Evolutionary conservation across 495 filamentous ascomycete species (phyloP).

Genomic region (Neurospora hispaniola): DNA sequence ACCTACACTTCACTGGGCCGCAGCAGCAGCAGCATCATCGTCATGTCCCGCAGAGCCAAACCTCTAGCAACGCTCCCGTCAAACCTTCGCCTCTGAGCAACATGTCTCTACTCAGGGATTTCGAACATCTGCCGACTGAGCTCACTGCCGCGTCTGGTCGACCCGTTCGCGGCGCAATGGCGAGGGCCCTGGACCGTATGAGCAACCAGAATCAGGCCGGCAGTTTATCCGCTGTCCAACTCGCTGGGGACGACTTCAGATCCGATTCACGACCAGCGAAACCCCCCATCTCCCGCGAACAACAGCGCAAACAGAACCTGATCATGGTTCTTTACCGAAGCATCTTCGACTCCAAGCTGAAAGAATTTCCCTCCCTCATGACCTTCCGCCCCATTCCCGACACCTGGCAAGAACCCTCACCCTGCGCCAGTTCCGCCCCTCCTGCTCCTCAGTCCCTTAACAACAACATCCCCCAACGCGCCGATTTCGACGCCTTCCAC

Average conservation of each 20-base stretch:
- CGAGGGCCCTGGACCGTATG: background rate
- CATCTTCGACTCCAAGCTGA: background rate
- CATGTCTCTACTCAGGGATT: background rate
- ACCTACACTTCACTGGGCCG: background rate
- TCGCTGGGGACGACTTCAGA: background rate
- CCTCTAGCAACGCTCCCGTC: background rate
- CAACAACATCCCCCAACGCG: background rate
- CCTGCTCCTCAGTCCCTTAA: background rate
- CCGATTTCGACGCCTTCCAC: background rate
- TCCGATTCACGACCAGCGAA: background rate
- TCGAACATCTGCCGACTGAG: background rate
- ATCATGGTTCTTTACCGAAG: background rate
- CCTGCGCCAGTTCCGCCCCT: background rate
- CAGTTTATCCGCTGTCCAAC: background rate
- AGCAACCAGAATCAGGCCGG: background rate
- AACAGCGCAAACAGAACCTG: background rate
- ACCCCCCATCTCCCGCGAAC: background rate
- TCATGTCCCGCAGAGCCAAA: background rate
- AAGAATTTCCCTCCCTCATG: background rate
- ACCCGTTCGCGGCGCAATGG: background rate
- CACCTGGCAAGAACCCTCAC: background rate
- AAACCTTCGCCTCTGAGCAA: background rate
- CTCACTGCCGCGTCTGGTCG: background rate
- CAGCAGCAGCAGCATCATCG: background rate
- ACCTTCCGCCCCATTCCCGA: background rate